Conservation (phyloP, 371 early-diverging fungal genomes). For the Mucor sp. region DNA sequence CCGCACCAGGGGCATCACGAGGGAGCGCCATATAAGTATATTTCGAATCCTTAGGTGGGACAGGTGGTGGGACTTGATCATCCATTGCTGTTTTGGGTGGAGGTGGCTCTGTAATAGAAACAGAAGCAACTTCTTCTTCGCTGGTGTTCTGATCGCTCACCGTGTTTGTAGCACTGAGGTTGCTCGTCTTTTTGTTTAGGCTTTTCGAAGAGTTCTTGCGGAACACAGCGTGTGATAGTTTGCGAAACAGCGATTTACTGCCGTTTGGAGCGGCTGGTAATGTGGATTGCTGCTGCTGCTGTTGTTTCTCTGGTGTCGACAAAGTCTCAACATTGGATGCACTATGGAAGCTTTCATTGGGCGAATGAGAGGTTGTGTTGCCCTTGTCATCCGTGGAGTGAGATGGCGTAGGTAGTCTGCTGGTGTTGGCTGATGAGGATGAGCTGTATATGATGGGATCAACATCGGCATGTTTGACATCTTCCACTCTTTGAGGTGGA, state of each 20-base stretch:
- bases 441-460: background rate
- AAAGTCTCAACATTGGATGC: background rate
- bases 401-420: conserved; percentile 13
- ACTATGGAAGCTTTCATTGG: conserved; percentile 6
- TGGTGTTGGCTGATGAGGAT: background rate
- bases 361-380: background rate
- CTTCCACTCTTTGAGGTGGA: conserved; percentile 17
- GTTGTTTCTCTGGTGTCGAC: background rate
- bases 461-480: conserved; percentile 16
- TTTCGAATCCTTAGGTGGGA: conserved; percentile 23
- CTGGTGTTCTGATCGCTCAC: conserved; percentile 2
- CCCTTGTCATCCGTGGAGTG: conserved; percentile 15
- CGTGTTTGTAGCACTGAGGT: conserved; percentile 2
- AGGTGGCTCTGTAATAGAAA: background rate
- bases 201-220: conserved; percentile 22
- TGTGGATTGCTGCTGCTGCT: background rate
- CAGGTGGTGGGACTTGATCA: conserved; percentile 19
- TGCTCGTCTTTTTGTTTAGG: conserved; percentile 18
- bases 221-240: conserved; percentile 28
- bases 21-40: background rate
- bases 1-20: background rate
- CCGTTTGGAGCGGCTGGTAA: background rate
- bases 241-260: conserved; percentile 29
- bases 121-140: background rate
- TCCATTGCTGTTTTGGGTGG: background rate